Percentiles rank a stretch among this genome's conserved stretches.
Evolutionary conservation across 306 rosid species (phyloP).

Genomic region (Medicago lupulina): DNA sequence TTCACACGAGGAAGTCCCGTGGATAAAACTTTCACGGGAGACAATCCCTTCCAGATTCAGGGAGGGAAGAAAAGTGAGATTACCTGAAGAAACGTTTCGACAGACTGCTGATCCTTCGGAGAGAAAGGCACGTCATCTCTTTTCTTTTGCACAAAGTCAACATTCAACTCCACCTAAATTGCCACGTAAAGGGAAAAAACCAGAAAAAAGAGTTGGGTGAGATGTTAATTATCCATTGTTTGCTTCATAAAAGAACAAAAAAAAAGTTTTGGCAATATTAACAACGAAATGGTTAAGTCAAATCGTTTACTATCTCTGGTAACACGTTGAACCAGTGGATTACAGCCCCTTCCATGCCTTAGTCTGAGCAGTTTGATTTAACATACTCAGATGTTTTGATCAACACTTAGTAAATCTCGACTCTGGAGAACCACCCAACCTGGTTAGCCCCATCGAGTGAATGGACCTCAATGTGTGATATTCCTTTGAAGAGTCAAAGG

Average conservation of each 20-base stretch:
- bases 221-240: neutral
- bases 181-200: neutral
- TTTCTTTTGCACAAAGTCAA: constrained; percentile 74
- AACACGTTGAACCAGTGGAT: too few species aligned
- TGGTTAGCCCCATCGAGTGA: too few species aligned
- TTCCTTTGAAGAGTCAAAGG: too few species aligned
- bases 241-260: constrained; percentile 23
- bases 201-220: constrained; percentile 19
- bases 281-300: constrained; percentile 25
- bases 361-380: too few species aligned
- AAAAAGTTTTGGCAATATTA: neutral
- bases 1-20: too few species aligned
- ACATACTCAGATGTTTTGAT: too few species aligned
- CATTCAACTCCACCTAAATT: constrained; percentile 81
- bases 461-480: too few species aligned
- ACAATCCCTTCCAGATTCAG: neutral
- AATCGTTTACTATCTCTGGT: too few species aligned
- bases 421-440: too few species aligned
- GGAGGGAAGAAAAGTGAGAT: constrained; percentile 15
- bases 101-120: constrained; percentile 79
- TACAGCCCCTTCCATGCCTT: too few species aligned
- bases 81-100: constrained; percentile 88
- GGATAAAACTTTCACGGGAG: too few species aligned
- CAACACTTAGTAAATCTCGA: too few species aligned
- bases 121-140: constrained; percentile 85